phyloP scores from a whole-genome alignment of 495 filamentous ascomycete species.

The Podospora tetraspora region DNA sequence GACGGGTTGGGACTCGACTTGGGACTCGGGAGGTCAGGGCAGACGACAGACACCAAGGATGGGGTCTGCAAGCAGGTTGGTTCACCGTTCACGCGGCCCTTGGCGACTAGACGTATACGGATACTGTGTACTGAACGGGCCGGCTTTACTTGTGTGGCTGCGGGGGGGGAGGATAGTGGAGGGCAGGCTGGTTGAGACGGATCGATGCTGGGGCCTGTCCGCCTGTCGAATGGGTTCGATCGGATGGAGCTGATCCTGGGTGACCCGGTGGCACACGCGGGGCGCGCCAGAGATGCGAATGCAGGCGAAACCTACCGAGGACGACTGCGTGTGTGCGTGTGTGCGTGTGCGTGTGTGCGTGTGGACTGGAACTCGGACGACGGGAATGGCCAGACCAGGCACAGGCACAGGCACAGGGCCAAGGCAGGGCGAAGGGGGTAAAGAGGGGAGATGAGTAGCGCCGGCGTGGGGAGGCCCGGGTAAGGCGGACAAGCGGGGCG shows the following conservation, averaged over 20 bases:
- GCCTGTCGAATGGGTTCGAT: slow-evolving; percentile 1
- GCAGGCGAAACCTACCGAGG: slow-evolving; percentile 13
- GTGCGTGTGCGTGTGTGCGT: not conserved
- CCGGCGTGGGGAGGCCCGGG: not conserved
- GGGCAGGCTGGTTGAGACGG: not conserved
- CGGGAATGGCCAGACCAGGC: not conserved
- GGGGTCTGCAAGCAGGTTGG: not conserved
- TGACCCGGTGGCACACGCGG: slow-evolving; percentile 14
- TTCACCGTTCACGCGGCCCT: not conserved
- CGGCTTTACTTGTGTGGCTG: not conserved
- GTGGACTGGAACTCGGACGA: not conserved
- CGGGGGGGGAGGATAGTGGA: not conserved
- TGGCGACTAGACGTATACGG: not conserved
- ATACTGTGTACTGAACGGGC: not conserved
- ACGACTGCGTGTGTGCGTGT: slow-evolving; percentile 5
- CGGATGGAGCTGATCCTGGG: slow-evolving; percentile 15
- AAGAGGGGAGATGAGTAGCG: not conserved
- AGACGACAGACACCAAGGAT: not conserved
- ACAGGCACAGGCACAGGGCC: slow-evolving; percentile 6
- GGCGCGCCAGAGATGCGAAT: slow-evolving; percentile 12
- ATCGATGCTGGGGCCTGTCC: not conserved
- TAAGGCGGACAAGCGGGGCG: not conserved
- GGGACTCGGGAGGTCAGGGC: not conserved
- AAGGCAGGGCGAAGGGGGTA: not conserved
- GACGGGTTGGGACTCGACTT: slow-evolving; percentile 2